Conservation (phyloP, 805 yeast genomes). For the Saturnispora serradocipensis region DNA sequence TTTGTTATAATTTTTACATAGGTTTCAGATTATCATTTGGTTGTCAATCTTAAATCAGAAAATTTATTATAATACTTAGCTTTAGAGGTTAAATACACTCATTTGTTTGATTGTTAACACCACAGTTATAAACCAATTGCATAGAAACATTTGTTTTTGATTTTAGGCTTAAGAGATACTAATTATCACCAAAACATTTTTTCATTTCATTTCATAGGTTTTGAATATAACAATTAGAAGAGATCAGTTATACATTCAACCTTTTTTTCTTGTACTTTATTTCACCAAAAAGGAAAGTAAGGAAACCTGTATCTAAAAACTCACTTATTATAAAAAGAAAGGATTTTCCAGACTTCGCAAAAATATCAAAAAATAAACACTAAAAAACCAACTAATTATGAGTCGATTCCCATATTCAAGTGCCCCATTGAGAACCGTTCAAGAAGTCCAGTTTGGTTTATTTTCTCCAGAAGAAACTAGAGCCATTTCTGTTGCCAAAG, state of each 20-base stretch:
- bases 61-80: not conserved
- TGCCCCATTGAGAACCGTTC: conserved; percentile 95
- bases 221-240: not conserved
- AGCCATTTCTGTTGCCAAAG: conserved; percentile 95
- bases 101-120: conserved; percentile 5
- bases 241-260: not conserved
- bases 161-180: not conserved
- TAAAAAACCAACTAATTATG: conserved; percentile 16
- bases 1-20: conserved; percentile 1
- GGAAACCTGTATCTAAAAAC: not conserved
- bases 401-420: conserved; percentile 82
- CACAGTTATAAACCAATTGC: conserved; percentile 2
- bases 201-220: not conserved
- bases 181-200: not conserved
- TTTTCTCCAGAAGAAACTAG: conserved; percentile 96
- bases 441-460: conserved; percentile 97
- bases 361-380: conserved; percentile 2
- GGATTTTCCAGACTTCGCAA: not conserved
- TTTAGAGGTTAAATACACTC: conserved; percentile 5
- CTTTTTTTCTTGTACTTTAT: not conserved
- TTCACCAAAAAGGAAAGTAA: not conserved
- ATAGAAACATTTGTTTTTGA: not conserved
- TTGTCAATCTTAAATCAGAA: not conserved
- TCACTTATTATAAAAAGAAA: not conserved
- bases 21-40: not conserved